These are phyloP conservation scores for Jimgerdemannia lactiflua DNA, from an alignment of 192 early-diverging fungal species.

Conservation along the genomic window DNA sequence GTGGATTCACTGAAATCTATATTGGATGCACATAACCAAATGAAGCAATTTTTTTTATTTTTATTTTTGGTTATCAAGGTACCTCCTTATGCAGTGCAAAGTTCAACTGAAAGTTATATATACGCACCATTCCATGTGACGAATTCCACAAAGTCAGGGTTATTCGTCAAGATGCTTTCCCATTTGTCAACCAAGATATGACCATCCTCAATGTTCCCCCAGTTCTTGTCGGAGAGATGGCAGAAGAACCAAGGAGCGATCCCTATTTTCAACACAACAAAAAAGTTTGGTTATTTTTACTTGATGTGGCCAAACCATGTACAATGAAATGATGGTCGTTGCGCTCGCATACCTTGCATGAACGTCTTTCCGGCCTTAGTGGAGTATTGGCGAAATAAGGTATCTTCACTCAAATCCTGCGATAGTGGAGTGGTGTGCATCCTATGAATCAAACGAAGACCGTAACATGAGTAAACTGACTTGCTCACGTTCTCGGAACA, in stretches of 20 bases:
- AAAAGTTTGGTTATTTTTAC: neutral
- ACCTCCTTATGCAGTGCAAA: too few species aligned
- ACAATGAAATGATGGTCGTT: too few species aligned
- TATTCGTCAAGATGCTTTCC: neutral
- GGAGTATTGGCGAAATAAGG: neutral
- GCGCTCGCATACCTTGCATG: neutral
- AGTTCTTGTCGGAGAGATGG: neutral
- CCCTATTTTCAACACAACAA: neutral
- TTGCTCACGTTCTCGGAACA: too few species aligned
- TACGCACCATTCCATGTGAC: neutral
- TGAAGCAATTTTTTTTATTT: neutral
- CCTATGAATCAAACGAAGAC: neutral
- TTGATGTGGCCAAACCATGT: neutral
- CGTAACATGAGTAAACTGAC: too few species aligned
- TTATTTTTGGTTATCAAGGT: neutral
- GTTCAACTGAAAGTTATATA: too few species aligned
- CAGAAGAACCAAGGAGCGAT: neutral
- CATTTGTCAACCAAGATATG: neutral
- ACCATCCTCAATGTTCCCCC: neutral
- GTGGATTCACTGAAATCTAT: neutral
- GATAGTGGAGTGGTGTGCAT: neutral
- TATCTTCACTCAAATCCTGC: neutral
- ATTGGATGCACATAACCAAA: neutral
- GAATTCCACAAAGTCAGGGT: neutral
- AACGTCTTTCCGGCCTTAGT: neutral